phyloP scores from a whole-genome alignment of 331 rosid genomes.

The Dryas integrifolia region DNA sequence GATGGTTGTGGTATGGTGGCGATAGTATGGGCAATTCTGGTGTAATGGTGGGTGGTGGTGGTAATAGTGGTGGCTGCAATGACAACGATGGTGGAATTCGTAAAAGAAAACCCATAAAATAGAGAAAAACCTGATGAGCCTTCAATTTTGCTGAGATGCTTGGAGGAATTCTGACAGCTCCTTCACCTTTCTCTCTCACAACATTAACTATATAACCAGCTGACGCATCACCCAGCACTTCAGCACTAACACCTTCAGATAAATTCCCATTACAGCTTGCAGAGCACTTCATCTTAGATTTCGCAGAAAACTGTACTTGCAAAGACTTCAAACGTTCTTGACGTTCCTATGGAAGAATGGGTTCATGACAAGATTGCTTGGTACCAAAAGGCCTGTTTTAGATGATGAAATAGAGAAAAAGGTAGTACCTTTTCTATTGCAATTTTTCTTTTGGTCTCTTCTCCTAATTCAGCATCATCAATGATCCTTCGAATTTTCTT shows the following conservation, averaged over 20 bases:
- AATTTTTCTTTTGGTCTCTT: slow-evolving; percentile 87
- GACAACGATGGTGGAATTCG: background rate
- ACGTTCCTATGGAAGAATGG: slow-evolving; percentile 66
- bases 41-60: too few relatives aligned
- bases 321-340: slow-evolving; percentile 87
- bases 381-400: background rate
- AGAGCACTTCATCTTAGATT: slow-evolving; percentile 52
- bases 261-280: slow-evolving; percentile 59
- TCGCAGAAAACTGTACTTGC: slow-evolving; percentile 72
- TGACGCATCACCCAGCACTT: slow-evolving; percentile 74
- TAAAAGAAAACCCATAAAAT: background rate
- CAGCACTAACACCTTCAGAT: slow-evolving; percentile 67
- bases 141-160: slow-evolving; percentile 88
- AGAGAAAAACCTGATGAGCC: slow-evolving; percentile 76
- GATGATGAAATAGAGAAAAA: slow-evolving; percentile 5
- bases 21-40: too few relatives aligned
- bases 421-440: slow-evolving; percentile 83
- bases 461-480: slow-evolving; percentile 96
- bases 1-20: too few relatives aligned
- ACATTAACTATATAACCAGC: slow-evolving; percentile 91
- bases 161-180: slow-evolving; percentile 80
- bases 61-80: too few relatives aligned
- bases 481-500: slow-evolving; percentile 90
- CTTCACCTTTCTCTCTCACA: slow-evolving; percentile 94
- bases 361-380: slow-evolving; percentile 3